Evolutionary conservation across 2,329 filamentous ascomycete genomes (phyloP), one percentile per base, ranked within the genome.

Genomic region (Fusarium neocosmosporiellum): DNA sequence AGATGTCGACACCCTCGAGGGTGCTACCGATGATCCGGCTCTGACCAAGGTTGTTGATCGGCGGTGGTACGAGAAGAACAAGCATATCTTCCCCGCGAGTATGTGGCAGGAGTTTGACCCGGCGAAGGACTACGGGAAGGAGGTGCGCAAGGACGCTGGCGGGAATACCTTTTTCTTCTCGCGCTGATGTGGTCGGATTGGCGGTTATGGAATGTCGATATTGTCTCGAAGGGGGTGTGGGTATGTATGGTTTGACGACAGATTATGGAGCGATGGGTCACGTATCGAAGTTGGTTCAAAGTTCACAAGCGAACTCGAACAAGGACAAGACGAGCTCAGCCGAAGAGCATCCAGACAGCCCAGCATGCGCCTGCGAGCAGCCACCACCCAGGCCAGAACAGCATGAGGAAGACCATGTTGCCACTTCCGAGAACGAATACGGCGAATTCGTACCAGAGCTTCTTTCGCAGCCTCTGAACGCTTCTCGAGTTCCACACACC

Each of bases 51-150:
- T 99, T 5, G 96, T 99, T 5, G 96, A 99, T 84, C 89, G 96
- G 68, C 87, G 96, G 68, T 99, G 96, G 96, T 99, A 98, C 81
- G 95, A 98, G 85, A 90, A 92, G 78, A 98, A 98, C 81, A 99
- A 98, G 83, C 96, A 99, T 82, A 98, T 99, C 66, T 99, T 96
- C 81, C 96, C 96, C 0, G 96, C 96, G 22, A 98, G 94, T 80
- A 89, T 96, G 54, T 99, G 96, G 96, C 94, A 95, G 77, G 93
- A 97, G 71, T 99, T 97, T 81, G 95, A 98, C 74, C 93, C 95
- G 0, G 94, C 94, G 69, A 94, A 93, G 82, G 93, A 98, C 77
- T 97, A 97, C 84, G 88, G 90, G 78, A 88, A 86, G 72, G 90
- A 94, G 75, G 89, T 95, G 41, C 89, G 94, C 76, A 93, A 94